phyloP scores from a whole-genome alignment of 352 stramenopile genomes.

The Thalassiosira hispida region DNA sequence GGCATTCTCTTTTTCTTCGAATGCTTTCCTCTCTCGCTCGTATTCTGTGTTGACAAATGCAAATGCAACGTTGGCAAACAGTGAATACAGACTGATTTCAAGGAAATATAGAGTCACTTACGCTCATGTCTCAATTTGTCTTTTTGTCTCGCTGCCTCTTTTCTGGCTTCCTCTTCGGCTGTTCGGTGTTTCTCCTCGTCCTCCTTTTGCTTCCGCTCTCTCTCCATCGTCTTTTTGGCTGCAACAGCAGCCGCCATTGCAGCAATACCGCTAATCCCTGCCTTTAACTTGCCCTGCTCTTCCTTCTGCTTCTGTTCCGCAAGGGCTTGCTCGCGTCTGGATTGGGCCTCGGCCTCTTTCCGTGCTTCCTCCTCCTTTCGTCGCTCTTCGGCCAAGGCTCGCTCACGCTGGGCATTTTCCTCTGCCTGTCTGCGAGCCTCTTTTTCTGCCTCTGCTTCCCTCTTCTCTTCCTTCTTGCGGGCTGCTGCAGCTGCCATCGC shows the following conservation, averaged over 20 bases:
- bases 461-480: constrained; percentile 2
- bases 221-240: not conserved
- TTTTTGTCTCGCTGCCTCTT: not conserved
- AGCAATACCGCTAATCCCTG: not conserved
- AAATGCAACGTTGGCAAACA: too few species aligned
- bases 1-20: constrained; percentile 14
- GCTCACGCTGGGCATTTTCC: constrained; percentile 11
- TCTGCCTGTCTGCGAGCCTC: not conserved
- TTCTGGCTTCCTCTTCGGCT: constrained; percentile 13
- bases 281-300: constrained; percentile 1
- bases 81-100: too few species aligned
- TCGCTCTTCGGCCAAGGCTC: not conserved
- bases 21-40: constrained; percentile 9
- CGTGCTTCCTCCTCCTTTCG: constrained; percentile 9
- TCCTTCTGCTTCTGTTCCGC: constrained; percentile 16
- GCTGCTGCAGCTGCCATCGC: constrained; percentile 14
- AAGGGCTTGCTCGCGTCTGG: not conserved
- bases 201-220: constrained; percentile 6
- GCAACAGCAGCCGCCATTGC: constrained; percentile 6
- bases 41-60: constrained; percentile 10
- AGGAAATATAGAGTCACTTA: too few species aligned
- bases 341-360: not conserved
- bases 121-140: constrained; percentile 12
- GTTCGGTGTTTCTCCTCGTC: constrained; percentile 16
- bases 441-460: not conserved